Base-by-base conservation (phyloP, 495 filamentous ascomycete species). In the Aspergillus saccharolyticus region DNA sequence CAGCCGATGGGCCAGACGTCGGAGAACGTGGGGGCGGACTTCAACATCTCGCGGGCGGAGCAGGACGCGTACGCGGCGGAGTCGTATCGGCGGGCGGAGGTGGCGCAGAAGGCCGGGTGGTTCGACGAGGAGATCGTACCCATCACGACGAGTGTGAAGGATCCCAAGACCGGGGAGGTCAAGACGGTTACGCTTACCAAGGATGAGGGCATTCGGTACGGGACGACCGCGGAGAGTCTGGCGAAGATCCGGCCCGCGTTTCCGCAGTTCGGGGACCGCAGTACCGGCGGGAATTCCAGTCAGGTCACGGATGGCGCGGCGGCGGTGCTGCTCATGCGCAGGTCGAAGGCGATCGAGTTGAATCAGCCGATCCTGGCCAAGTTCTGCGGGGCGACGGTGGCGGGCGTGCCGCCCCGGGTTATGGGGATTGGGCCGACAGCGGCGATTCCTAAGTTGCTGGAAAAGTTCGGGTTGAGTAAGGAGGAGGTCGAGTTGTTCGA, bases 1-100 rank as follows among this genome's bases (percentile, higher is more conserved):
- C 85, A 93, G 80, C 85, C 91, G 25, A 98, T 98, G 94, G 94
- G 94, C 0, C 94, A 96, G 84, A 98, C 94, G 0, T 90, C 86
- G 12, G 94, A 98, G 78, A 97, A 98, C 63, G 89, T 98, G n/a
- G 90, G 84, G 47, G 84, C 82, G 52, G 93, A 97, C 75, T 98
- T 98, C 68, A 80, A 86, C 57, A 85, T 98, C 65, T 73, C 84
- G 1, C 83, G 94, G 45, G 85, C 93, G 66, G 66, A 68, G 59
- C 90, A 96, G 70, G 94, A 98, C 70, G 73, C 81, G 54, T 97
- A 85, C 70, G 90, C 94, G 0, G 89, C 89, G 9, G 89, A 95
- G 78, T 89, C 84, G 12, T 97, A 89, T 76, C 81, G 83, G 56
- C 84, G 91, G 30, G 94, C 94, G 18, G 94, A 98, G 77, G 75